A percentile compares a stretch with the other conserved stretches of the same genome.
Conservation (phyloP, 202 grass and related monocot genomes). For the Hordeum pubiflorum region DNA sequence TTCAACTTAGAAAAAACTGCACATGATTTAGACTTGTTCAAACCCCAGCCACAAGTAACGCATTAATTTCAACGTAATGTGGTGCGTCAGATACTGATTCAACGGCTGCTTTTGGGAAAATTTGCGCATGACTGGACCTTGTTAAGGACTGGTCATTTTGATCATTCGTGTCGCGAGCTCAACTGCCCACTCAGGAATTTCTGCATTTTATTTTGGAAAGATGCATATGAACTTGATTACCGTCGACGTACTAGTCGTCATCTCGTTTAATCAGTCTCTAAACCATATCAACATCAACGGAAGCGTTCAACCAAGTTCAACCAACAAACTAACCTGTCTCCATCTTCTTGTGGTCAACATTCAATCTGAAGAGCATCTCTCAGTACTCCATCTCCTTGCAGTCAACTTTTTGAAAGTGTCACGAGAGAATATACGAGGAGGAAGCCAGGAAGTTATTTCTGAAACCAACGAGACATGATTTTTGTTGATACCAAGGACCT, state of each 20-base stretch:
- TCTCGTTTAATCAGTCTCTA: background rate
- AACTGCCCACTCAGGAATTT: background rate
- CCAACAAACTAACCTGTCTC: too few species aligned
- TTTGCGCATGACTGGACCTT: background rate
- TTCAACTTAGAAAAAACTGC: background rate
- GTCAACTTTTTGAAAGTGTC: too few species aligned
- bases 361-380: too few species aligned
- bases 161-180: background rate
- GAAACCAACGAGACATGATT: too few species aligned
- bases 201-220: background rate
- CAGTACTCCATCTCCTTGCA: too few species aligned
- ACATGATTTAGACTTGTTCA: background rate
- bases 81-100: background rate
- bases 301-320: background rate
- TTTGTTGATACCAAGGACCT: too few species aligned
- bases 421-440: too few species aligned
- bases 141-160: background rate
- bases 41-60: background rate
- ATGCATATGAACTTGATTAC: background rate
- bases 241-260: too few species aligned
- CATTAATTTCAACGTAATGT: background rate
- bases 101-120: background rate
- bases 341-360: too few species aligned
- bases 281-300: background rate
- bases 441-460: too few species aligned